Percentiles rank a stretch among this genome's conserved stretches.
Conservation (phyloP, 108 stramenopile species). For the Nitzschia sp. region DNA sequence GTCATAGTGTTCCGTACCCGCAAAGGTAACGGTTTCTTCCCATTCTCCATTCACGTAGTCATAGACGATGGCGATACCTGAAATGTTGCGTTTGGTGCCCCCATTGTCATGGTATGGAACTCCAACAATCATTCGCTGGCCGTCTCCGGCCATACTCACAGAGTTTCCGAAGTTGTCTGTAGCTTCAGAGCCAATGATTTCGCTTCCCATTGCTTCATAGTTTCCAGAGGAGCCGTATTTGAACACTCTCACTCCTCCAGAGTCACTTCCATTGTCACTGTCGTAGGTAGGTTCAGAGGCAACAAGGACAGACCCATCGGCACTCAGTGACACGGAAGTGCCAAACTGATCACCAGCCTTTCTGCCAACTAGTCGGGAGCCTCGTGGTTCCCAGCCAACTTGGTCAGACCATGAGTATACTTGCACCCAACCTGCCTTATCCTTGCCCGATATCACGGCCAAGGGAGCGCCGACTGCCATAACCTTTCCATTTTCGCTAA, state of each 20-base stretch:
- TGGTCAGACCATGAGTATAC: constrained; percentile 26
- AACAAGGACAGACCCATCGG: constrained; percentile 38
- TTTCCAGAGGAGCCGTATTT: constrained; percentile 1
- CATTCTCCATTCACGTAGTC: constrained; percentile 38
- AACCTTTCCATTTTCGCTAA: constrained; percentile 43
- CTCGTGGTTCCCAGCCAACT: constrained; percentile 15
- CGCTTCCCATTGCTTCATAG: constrained; percentile 16
- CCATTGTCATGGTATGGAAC: constrained; percentile 62
- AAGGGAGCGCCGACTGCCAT: constrained; percentile 46
- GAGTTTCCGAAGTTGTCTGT: constrained; percentile 55
- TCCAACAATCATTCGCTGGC: constrained; percentile 56
- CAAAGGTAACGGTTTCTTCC: constrained; percentile 3
- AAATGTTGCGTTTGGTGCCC: constrained; percentile 21
- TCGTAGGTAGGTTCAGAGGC: constrained; percentile 36
- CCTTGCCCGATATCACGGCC: constrained; percentile 4
- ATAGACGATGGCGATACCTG: constrained; percentile 41
- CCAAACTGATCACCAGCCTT: constrained; percentile 37
- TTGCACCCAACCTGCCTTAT: constrained; percentile 28
- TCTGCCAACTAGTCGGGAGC: constrained; percentile 13
- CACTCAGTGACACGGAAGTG: constrained; percentile 26
- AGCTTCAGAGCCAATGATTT: constrained; percentile 24
- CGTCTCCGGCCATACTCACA: constrained; percentile 53
- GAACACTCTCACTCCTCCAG: constrained; percentile 40
- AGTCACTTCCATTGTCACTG: constrained; percentile 18
- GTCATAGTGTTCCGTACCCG: constrained; percentile 33